Base-by-base conservation (phyloP, 805 yeast species). In the Myxozyma melibiosi region DNA sequence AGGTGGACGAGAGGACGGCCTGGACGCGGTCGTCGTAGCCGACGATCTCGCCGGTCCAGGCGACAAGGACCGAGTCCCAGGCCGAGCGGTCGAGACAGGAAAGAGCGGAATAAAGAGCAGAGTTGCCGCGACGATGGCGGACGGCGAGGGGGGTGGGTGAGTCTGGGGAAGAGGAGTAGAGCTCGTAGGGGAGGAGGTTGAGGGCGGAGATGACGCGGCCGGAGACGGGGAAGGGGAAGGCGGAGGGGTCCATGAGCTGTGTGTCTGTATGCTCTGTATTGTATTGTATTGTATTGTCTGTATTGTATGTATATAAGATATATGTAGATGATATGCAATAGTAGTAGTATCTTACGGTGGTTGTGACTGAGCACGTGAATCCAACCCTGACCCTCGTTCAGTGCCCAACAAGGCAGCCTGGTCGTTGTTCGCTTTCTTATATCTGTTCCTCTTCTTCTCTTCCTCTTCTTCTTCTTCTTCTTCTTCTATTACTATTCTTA, bases 1-100 rank as follows among this genome's bases (percentile, higher is more conserved):
- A 22, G 8, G 55, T 56, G 16, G 53, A 38, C 28, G 58, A 43
- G 11, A 55, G 51, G 14, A 53, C 44, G 9, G 49, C 31, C 20
- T 35, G 42, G 20, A 30, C 40, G 4, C 58, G 57, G 24, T 51
- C 63, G 38, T 61, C 52, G 39, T 27, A 47, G 51, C 53, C 53
- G 49, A 31, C 71, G 59, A 94, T 76, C 71, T 90, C 98, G 44
- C 99, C 99, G 0, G 97, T 88, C 99, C 99, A 94, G 1, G 90
- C 97, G 50, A 94, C 84, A 49, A 89, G 74, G 64, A 90, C 88
- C 44, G 91, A 85, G 61, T 90, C 96, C 94, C 97, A 92, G 0
- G 91, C 80, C 8, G 56, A 55, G 31, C 55, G 18, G 44, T 83
- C 82, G 51, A 90, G 73, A 67, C 81, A 84, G 58, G 80, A 78